Evolutionary conservation across 2,329 filamentous ascomycete species (phyloP).

Genomic region (Xenoacremonium recifei): DNA sequence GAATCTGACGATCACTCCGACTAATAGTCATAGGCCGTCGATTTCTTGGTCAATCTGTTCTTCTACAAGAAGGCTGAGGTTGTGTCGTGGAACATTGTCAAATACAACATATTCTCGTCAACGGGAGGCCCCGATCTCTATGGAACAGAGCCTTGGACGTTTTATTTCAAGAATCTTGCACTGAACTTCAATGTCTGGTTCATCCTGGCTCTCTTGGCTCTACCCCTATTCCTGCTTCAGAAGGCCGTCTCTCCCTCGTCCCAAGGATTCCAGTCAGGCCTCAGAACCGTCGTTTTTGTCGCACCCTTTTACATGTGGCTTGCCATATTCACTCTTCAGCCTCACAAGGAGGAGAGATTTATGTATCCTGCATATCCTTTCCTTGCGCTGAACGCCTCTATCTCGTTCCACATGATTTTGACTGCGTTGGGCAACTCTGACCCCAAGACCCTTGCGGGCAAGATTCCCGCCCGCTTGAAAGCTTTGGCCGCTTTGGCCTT

Average conservation of each 20-base stretch:
- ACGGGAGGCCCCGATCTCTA: conserved; percentile 86
- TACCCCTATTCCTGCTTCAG: conserved; percentile 75
- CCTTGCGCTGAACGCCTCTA: conserved; percentile 81
- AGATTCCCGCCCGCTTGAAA: conserved; percentile 74
- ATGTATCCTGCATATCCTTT: conserved; percentile 98
- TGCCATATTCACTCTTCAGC: conserved; percentile 83
- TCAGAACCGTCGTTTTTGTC: conserved; percentile 76
- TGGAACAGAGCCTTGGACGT: conserved; percentile 94
- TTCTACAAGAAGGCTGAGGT: conserved; percentile 79
- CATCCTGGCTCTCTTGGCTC: conserved; percentile 68
- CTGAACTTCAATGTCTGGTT: conserved; percentile 98
- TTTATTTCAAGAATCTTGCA: conserved; percentile 86
- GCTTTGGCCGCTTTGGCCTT: conserved; percentile 58
- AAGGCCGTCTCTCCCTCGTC: conserved; percentile 61
- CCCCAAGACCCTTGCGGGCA: conserved; percentile 64
- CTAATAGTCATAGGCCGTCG: conserved; percentile 51
- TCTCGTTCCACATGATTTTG: conserved; percentile 79
- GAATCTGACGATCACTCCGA: accelerated
- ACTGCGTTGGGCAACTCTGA: conserved; percentile 70
- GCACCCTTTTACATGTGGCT: conserved; percentile 94
- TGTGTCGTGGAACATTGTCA: conserved; percentile 89
- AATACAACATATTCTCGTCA: conserved; percentile 89
- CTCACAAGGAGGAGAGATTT: conserved; percentile 97
- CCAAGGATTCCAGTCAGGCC: conserved; percentile 64
- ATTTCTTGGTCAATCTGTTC: conserved; percentile 72